Conservation (phyloP, 2,329 filamentous ascomycete genomes). For the Periglandula ipomoeae region DNA sequence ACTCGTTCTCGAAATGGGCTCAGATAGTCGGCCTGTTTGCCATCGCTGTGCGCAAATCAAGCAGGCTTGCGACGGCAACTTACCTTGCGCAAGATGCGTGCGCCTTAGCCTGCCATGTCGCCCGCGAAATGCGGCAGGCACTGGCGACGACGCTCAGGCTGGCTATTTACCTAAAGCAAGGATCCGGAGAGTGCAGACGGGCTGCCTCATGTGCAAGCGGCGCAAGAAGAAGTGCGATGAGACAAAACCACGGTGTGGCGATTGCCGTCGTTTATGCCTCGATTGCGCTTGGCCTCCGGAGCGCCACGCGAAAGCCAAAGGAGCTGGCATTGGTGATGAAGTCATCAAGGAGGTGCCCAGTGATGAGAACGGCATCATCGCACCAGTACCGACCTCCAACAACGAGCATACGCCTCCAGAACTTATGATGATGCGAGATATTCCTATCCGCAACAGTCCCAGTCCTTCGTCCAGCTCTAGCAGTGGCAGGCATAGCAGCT, state of each 20-base stretch:
- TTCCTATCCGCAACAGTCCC: constrained; percentile 13
- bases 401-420: not conserved
- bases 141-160: constrained; percentile 3
- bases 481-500: constrained; percentile 10
- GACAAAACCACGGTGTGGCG: constrained; percentile 30
- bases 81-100: constrained; percentile 23
- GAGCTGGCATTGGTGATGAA: constrained; percentile 7
- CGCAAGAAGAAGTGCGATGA: constrained; percentile 41
- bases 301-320: constrained; percentile 13
- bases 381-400: not conserved
- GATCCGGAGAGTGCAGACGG: constrained; percentile 26
- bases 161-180: constrained; percentile 22
- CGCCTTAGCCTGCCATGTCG: constrained; percentile 24
- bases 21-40: constrained; percentile 21
- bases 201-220: constrained; percentile 34
- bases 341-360: constrained; percentile 1
- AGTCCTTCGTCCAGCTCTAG: constrained; percentile 13
- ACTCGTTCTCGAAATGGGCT: constrained; percentile 15
- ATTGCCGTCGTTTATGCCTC: constrained; percentile 26
- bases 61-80: constrained; percentile 24
- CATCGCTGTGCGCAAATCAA: constrained; percentile 27
- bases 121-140: constrained; percentile 15
- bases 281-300: constrained; percentile 23
- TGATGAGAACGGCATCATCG: not conserved
- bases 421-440: constrained; percentile 9